These are phyloP conservation scores for Cytidiella melzeri DNA, from an alignment of 768 basidiomycete genomes.

Conservation along the genomic window DNA sequence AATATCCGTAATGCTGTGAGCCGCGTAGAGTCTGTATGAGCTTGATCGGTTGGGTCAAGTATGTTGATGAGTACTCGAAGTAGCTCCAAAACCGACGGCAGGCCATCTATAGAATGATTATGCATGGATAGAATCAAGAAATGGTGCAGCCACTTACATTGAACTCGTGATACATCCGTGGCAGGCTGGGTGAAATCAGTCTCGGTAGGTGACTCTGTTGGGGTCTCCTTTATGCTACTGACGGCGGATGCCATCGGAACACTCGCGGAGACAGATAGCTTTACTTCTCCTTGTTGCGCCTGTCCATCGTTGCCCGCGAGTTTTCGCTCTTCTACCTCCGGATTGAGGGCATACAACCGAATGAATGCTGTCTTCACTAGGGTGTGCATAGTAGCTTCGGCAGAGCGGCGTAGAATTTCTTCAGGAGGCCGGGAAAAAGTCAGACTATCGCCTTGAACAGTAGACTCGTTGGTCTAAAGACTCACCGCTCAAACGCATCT, in stretches of 20 bases:
- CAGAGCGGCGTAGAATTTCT: conserved; percentile 85
- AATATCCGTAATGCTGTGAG: conserved; percentile 83
- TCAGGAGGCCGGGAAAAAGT: conserved; percentile 8
- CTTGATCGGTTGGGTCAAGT: conserved; percentile 88
- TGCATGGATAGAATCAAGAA: background rate
- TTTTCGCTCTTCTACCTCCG: conserved; percentile 62
- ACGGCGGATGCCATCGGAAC: background rate
- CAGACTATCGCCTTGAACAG: background rate
- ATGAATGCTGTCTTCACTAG: conserved; percentile 80
- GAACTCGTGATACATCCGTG: background rate
- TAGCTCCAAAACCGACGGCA: conserved; percentile 89
- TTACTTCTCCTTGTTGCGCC: conserved; percentile 48
- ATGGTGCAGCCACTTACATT: conserved; percentile 8
- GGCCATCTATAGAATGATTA: conserved; percentile 54
- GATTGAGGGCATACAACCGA: conserved; percentile 61
- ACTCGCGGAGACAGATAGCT: conserved; percentile 47
- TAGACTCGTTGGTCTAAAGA: conserved; percentile 15
- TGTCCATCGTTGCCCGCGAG: conserved; percentile 46
- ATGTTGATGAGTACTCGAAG: conserved; percentile 93
- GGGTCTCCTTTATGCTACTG: conserved; percentile 13
- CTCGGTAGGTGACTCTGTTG: conserved; percentile 3
- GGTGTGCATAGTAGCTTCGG: conserved; percentile 84
- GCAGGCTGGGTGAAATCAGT: background rate
- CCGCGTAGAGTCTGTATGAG: conserved; percentile 95
- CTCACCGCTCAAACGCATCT: conserved; percentile 93